These are phyloP conservation scores for Trichoderma arundinaceum DNA, from an alignment of 2,329 filamentous ascomycete genomes.

Conservation along the genomic window DNA sequence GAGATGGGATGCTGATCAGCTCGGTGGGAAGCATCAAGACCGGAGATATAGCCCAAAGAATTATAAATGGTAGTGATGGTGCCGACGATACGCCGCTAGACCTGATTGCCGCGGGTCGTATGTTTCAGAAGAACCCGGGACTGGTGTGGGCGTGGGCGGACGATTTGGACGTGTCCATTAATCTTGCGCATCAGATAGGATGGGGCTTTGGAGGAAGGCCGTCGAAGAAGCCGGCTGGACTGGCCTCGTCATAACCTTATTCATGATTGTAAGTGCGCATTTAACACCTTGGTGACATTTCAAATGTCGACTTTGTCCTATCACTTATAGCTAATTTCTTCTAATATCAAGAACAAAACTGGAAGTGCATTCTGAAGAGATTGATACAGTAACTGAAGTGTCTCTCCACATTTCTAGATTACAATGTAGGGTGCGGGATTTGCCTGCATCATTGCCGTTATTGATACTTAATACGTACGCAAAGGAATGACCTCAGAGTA, in stretches of 20 bases:
- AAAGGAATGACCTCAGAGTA: too few relatives aligned
- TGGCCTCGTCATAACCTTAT: neutral
- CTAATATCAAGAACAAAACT: too few relatives aligned
- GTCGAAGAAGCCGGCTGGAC: neutral
- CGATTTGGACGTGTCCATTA: conserved; percentile 55
- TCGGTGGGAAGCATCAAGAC: conserved; percentile 57
- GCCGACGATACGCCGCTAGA: conserved; percentile 47
- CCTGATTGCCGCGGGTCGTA: conserved; percentile 55
- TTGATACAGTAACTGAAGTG: too few relatives aligned
- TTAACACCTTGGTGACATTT: too few relatives aligned
- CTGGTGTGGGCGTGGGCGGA: conserved; percentile 62
- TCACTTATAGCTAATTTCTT: too few relatives aligned
- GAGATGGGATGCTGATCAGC: conserved; percentile 58
- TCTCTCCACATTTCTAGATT: too few relatives aligned
- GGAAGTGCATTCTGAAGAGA: too few relatives aligned
- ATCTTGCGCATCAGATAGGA: conserved; percentile 58
- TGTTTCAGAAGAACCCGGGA: conserved; percentile 65
- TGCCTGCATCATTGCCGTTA: too few relatives aligned
- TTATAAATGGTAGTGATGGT: conserved; percentile 46
- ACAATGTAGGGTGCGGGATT: too few relatives aligned
- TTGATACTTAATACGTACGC: too few relatives aligned
- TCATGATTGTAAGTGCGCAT: too few relatives aligned
- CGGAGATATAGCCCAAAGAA: conserved; percentile 53
- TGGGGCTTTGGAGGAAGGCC: conserved; percentile 56
- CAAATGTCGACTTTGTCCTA: too few relatives aligned